Evolutionary conservation across 2,329 filamentous ascomycete species (phyloP).

Genomic region (Aspergillus transmontanensis): DNA sequence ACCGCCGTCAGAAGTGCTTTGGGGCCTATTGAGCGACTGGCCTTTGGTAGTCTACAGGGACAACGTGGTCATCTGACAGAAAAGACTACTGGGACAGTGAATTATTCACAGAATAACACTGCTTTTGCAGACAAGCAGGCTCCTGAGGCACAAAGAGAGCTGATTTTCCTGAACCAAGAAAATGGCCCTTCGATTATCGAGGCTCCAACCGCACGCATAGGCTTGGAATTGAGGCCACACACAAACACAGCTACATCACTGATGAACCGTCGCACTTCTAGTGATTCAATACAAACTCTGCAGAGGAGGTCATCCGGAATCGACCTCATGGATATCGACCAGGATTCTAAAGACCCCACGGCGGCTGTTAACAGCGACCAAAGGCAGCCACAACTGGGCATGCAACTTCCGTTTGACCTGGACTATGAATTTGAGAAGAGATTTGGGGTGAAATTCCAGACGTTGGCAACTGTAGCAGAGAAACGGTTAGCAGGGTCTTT

Average conservation of each 20-base stretch:
- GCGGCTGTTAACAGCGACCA: neutral
- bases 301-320: neutral
- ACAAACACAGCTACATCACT: neutral
- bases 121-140: neutral
- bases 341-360: neutral
- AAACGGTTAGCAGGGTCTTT: slow-evolving; percentile 31
- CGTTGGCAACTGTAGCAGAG: slow-evolving; percentile 27
- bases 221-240: neutral
- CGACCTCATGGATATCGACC: slow-evolving; percentile 8
- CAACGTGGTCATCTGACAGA: neutral
- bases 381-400: neutral
- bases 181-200: neutral
- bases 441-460: slow-evolving; percentile 31
- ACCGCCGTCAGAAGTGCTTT: slow-evolving; percentile 26
- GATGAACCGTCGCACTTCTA: neutral
- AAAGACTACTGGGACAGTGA: neutral
- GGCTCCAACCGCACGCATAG: neutral
- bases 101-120: neutral
- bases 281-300: neutral
- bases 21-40: slow-evolving; percentile 6
- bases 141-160: neutral
- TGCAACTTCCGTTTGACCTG: slow-evolving; percentile 5
- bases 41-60: neutral
- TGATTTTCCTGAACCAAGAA: neutral
- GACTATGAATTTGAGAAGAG: slow-evolving; percentile 17